phyloP scores from a whole-genome alignment of 2,329 filamentous ascomycete species.

The Aspergillus costaricaensis region DNA sequence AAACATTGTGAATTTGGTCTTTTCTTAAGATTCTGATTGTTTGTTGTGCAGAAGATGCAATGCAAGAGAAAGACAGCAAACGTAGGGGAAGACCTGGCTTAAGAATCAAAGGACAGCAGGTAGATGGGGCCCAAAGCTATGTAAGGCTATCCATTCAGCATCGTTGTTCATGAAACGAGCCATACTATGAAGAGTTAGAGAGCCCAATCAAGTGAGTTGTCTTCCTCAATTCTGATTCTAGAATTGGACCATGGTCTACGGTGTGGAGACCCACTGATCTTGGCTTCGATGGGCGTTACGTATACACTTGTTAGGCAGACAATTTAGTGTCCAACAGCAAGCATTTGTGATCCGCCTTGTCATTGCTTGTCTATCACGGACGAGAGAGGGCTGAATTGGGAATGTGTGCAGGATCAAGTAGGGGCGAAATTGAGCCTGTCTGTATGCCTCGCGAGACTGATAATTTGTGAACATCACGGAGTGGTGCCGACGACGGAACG shows the following conservation, averaged over 20 bases:
- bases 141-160: slow-evolving; percentile 6
- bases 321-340: neutral
- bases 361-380: neutral
- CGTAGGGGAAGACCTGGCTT: neutral
- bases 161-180: neutral
- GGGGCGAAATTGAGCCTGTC: neutral
- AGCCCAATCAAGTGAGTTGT: slow-evolving; percentile 6
- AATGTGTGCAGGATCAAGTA: neutral
- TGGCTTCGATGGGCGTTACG: slow-evolving; percentile 3
- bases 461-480: neutral
- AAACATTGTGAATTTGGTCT: slow-evolving; percentile 1
- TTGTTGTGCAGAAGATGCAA: neutral
- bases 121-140: neutral
- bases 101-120: neutral
- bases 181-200: slow-evolving; percentile 4
- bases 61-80: neutral
- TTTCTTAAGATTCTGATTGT: neutral
- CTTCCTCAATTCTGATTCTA: neutral
- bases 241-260: slow-evolving; percentile 6
- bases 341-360: neutral
- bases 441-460: neutral
- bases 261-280: slow-evolving; percentile 6
- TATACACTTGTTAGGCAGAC: slow-evolving; percentile 7
- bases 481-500: neutral
- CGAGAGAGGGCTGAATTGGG: neutral